Conservation (phyloP, 2,329 filamentous ascomycete species). For the Cyanodermella asteris region DNA sequence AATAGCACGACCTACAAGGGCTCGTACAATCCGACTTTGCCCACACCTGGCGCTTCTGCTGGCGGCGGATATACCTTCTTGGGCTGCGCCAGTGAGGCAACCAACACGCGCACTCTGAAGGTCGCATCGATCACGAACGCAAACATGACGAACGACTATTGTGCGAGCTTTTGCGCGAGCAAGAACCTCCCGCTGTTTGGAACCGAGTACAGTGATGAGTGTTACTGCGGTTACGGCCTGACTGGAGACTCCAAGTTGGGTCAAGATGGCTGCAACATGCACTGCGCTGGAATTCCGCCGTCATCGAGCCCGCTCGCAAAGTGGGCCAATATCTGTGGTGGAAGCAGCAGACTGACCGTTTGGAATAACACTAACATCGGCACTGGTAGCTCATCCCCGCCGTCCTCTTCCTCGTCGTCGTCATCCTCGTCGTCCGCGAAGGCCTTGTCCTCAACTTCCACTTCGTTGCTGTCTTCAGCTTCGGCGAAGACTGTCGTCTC, state of each 20-base stretch:
- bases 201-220: constrained; percentile 9
- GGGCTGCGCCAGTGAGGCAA: constrained; percentile 34
- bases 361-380: constrained; percentile 1
- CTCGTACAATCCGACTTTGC: background rate
- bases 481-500: no score
- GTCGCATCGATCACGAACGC: constrained; percentile 6
- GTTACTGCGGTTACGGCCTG: constrained; percentile 6
- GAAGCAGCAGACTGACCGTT: constrained; percentile 1
- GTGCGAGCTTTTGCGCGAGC: constrained; percentile 11
- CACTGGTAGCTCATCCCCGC: no score
- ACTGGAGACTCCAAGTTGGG: constrained; percentile 3
- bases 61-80: constrained; percentile 30
- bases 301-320: no score
- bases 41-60: background rate
- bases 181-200: constrained; percentile 13
- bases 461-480: no score
- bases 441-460: no score
- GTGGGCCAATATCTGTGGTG: background rate
- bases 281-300: background rate
- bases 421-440: no score
- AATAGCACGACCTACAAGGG: background rate
- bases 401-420: no score
- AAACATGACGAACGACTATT: constrained; percentile 12
- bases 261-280: background rate
- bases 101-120: constrained; percentile 16